Percentiles rank a stretch among this genome's conserved stretches.
Evolutionary conservation across 129 eudicot genomes (phyloP).

Genomic region (Oenanthe sinensis): DNA sequence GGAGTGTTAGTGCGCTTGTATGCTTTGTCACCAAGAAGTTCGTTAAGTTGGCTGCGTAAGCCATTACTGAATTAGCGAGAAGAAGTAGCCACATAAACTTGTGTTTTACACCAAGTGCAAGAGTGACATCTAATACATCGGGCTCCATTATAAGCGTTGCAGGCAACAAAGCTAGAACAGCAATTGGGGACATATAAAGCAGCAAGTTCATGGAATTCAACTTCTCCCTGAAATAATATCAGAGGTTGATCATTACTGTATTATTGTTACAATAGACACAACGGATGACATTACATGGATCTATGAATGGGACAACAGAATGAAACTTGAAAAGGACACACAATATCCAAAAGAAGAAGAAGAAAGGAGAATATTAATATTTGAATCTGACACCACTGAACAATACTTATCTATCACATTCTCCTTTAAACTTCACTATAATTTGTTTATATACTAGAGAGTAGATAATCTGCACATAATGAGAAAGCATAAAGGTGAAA

Average conservation of each 20-base stretch:
- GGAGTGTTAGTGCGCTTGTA: slow-evolving; percentile 97
- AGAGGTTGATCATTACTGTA: not conserved
- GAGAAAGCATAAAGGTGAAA: not conserved
- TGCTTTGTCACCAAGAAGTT: slow-evolving; percentile 94
- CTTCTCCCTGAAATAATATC: slow-evolving; percentile 61
- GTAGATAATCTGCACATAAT: slow-evolving; percentile 1
- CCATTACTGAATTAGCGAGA: slow-evolving; percentile 65
- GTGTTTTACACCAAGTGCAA: slow-evolving; percentile 49
- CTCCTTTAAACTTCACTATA: not conserved
- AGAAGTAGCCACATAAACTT: slow-evolving; percentile 71
- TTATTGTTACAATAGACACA: not conserved
- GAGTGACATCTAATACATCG: slow-evolving; percentile 54
- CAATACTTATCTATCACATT: not conserved
- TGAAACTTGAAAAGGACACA: not conserved
- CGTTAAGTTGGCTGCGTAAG: slow-evolving; percentile 86
- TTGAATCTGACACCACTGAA: not conserved
- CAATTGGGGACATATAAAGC: slow-evolving; percentile 95
- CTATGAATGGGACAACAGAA: not conserved
- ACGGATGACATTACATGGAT: not conserved
- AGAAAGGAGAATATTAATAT: not conserved
- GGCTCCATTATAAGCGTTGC: slow-evolving; percentile 90
- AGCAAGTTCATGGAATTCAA: slow-evolving; percentile 95
- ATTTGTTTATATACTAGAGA: not conserved
- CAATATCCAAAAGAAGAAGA: not conserved
- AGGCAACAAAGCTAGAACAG: slow-evolving; percentile 70